Evolutionary conservation across 2,329 filamentous ascomycete species (phyloP).

Genomic region (Samsoniella hepiali): DNA sequence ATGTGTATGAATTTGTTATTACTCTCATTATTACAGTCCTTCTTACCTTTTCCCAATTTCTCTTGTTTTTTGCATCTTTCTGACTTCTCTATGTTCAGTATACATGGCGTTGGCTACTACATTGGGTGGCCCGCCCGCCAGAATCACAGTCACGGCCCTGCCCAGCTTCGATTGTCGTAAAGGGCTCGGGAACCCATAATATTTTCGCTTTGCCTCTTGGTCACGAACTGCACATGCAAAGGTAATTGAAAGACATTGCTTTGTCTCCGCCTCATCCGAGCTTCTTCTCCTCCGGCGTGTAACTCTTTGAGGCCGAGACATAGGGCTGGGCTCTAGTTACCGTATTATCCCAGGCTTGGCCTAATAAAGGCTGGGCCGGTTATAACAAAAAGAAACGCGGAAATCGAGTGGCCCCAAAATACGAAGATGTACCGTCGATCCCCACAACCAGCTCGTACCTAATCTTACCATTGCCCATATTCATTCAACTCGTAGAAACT

Average conservation of each 20-base stretch:
- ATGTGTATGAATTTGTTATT: too few species aligned
- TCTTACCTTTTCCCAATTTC: too few species aligned
- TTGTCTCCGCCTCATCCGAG: not conserved
- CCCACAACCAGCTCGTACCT: conserved; percentile 10
- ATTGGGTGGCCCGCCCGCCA: too few species aligned
- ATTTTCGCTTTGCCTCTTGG: not conserved
- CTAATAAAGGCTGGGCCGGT: not conserved
- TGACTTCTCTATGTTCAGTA: too few species aligned
- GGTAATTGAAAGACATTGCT: not conserved
- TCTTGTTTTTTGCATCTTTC: too few species aligned
- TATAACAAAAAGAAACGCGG: not conserved
- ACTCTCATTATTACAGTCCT: too few species aligned
- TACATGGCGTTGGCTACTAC: too few species aligned
- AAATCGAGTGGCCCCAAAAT: not conserved
- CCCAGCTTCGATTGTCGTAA: too few species aligned
- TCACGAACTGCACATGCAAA: not conserved
- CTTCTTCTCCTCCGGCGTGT: not conserved
- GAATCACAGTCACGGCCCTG: too few species aligned
- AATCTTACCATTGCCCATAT: not conserved
- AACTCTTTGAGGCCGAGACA: not conserved
- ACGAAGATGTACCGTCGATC: conserved; percentile 12
- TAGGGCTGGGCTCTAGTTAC: not conserved
- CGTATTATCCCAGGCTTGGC: too few species aligned
- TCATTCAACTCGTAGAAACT: conserved; percentile 1
- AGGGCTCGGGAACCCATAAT: too few species aligned